Evolutionary conservation across 306 rosid genomes (phyloP), one percentile per base, ranked within the genome.

Genomic region (Quercus dentata): DNA sequence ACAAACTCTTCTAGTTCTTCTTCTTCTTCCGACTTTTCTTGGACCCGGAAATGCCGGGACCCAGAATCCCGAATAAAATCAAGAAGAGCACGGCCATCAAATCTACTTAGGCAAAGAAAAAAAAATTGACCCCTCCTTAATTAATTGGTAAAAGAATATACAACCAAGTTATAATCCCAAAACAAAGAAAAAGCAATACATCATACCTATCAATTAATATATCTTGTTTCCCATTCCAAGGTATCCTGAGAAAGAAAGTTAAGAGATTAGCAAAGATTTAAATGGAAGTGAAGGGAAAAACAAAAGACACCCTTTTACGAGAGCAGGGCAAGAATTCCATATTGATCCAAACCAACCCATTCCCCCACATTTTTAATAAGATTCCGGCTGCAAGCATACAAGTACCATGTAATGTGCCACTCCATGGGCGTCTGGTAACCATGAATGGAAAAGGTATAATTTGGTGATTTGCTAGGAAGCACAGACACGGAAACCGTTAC

Each of bases 1-100:
- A 95, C 99, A 93, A 90, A 93, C 98, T 95, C 99, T 88, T 93
- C 98, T 91, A 95, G 83, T 82, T 95, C 99, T 88, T 95, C 97
- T 84, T 93, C 98, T 80, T 95, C 99, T 70, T 95, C 98, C 3
- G 97, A 83, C 84, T 95, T 90, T 69, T 93, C 93, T 62, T 84
- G 98, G n/a, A 80, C 86, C 5, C 91, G 85, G 46, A 74, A 74
- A 62, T 84, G 95, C 74, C 91, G 88, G 5, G 86, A 74, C n/a
- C 91, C 88, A 56, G 89, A 30, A 20, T 93, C 99, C 65, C 99
- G 97, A 56, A 95, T 95, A 84, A 88, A 91, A 93, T 95, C 99
- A 18, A 95, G 99, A 33, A 93, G 89, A 4, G 98, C 99, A 68
- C 99, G 99, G 20, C 99, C 97, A 88, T 95, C 99, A 82, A 95